Evolutionary conservation across 371 early-diverging fungal genomes (phyloP).

Genomic region (Mucor indicus): DNA sequence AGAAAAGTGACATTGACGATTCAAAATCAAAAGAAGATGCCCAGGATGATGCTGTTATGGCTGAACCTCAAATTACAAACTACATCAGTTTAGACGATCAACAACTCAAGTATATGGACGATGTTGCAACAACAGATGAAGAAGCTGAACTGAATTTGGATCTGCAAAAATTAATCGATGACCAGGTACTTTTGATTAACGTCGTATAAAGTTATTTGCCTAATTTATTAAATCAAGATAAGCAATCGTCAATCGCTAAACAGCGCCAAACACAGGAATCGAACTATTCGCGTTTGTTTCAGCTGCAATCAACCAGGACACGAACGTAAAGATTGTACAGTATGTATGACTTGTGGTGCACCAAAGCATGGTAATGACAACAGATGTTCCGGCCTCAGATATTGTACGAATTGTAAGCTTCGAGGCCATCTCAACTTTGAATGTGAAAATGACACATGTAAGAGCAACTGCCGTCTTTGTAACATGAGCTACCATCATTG

Average conservation of each 20-base stretch:
- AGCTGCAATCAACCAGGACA: slow-evolving; percentile 15
- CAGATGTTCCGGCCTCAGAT: slow-evolving; percentile 3
- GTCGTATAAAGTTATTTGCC: no score
- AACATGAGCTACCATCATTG: slow-evolving; percentile 4
- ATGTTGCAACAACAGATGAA: slow-evolving; percentile 14
- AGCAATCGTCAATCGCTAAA: no score
- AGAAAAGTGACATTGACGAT: neutral
- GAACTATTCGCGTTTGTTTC: slow-evolving; percentile 9
- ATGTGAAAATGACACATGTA: neutral
- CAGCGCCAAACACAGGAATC: no score
- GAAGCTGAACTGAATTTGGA: slow-evolving; percentile 8
- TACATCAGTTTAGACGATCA: slow-evolving; percentile 12
- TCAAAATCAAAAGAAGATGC: neutral
- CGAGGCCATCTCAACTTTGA: slow-evolving; percentile 11
- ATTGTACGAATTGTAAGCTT: slow-evolving; percentile 14
- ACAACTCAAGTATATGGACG: slow-evolving; percentile 12
- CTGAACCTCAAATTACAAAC: slow-evolving; percentile 4
- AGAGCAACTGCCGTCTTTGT: slow-evolving; percentile 1
- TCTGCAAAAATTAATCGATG: slow-evolving; percentile 15
- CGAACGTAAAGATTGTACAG: slow-evolving; percentile 1
- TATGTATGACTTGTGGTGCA: slow-evolving; percentile 9
- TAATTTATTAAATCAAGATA: no score
- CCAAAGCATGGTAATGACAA: neutral
- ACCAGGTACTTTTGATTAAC: slow-evolving; percentile 5
- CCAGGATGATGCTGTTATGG: neutral